These are phyloP conservation scores for Aspergillus neotritici DNA, from an alignment of 2,329 filamentous ascomycete genomes.

Conservation along the genomic window DNA sequence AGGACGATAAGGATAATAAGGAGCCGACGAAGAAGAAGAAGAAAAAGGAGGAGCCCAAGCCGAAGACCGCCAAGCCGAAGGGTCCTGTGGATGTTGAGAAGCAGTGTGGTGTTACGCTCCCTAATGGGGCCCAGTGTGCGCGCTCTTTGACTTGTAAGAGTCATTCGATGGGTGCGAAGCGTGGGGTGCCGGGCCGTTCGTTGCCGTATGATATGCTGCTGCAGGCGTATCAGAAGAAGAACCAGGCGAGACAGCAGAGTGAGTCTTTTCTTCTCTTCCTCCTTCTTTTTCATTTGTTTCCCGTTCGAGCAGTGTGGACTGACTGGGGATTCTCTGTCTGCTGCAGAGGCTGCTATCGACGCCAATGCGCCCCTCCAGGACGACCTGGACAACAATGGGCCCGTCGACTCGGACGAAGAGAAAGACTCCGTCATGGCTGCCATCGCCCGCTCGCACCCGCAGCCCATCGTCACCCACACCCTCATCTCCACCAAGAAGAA, in stretches of 20 bases:
- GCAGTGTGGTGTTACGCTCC: conserved; percentile 81
- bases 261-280: conserved; percentile 36
- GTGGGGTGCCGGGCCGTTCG: conserved; percentile 78
- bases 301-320: background rate
- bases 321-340: conserved; percentile 17
- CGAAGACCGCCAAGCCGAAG: conserved; percentile 78
- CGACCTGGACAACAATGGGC: conserved; percentile 71
- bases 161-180: conserved; percentile 90
- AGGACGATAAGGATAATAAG: conserved; percentile 56
- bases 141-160: conserved; percentile 89
- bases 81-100: conserved; percentile 90
- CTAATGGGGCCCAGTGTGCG: conserved; percentile 82
- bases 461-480: conserved; percentile 65
- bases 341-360: conserved; percentile 83
- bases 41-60: conserved; percentile 87
- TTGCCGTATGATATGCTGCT: conserved; percentile 90
- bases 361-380: conserved; percentile 88
- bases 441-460: conserved; percentile 67
- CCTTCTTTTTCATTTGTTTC: conserved; percentile 15
- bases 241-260: conserved; percentile 97
- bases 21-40: conserved; percentile 83
- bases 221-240: conserved; percentile 90
- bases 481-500: conserved; percentile 47
- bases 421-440: conserved; percentile 82
- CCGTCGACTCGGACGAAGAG: conserved; percentile 93